phyloP scores from a whole-genome alignment of 345 rosid species.

The Melaleuca quinquenervia region DNA sequence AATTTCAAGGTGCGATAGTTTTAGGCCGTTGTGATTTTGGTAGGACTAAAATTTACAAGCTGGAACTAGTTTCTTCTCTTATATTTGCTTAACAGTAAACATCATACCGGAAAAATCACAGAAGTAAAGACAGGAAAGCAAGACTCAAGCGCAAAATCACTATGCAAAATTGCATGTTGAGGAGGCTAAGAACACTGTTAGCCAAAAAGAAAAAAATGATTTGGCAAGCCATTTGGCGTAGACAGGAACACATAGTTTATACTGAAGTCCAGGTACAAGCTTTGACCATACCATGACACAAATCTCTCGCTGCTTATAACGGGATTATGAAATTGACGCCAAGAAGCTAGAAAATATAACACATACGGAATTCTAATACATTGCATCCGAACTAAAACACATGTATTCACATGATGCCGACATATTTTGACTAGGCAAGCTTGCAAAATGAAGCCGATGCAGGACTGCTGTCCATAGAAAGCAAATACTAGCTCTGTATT shows the following conservation, averaged over 20 bases:
- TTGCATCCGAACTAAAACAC: neutral
- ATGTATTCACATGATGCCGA: neutral
- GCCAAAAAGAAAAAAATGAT: neutral
- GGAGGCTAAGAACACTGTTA: neutral
- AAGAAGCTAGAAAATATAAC: neutral
- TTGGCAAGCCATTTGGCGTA: neutral
- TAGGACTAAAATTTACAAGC: neutral
- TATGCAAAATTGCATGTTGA: neutral
- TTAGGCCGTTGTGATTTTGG: neutral
- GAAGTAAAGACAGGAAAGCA: neutral
- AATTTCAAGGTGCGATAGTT: neutral
- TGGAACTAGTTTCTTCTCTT: neutral
- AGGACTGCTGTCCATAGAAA: neutral
- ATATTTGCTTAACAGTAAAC: neutral
- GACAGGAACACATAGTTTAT: neutral
- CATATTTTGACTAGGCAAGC: neutral
- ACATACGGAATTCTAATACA: neutral
- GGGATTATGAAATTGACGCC: neutral
- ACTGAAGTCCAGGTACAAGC: neutral
- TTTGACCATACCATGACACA: neutral
- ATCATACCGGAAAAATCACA: neutral
- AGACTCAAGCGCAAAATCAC: neutral
- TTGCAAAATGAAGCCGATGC: neutral
- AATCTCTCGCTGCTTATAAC: neutral
- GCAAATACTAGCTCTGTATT: conserved; percentile 28